Conservation (phyloP, 176 grass and related monocot genomes). For the Oryza australiensis region DNA sequence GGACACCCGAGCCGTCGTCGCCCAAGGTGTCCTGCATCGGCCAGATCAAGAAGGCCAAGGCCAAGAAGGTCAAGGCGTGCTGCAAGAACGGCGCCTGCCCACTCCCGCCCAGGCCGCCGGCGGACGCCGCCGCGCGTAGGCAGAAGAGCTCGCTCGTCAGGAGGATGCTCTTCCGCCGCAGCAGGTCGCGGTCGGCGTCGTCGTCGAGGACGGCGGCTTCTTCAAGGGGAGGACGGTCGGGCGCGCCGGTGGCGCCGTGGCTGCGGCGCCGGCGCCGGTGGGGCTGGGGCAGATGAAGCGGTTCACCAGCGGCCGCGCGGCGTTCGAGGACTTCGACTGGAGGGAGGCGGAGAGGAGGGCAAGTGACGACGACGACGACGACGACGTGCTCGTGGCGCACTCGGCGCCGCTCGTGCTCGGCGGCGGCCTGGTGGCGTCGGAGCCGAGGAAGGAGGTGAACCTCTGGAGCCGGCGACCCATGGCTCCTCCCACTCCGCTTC, state of each 20-base stretch:
- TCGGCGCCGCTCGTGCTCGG: constrained; percentile 77
- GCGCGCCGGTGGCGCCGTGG: background rate
- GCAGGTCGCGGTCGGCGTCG: constrained; percentile 22
- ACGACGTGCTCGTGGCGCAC: constrained; percentile 57
- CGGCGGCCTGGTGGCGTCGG: constrained; percentile 48
- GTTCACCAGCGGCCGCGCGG: constrained; percentile 73
- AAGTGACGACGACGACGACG: constrained; percentile 6
- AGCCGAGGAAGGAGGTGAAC: constrained; percentile 89
- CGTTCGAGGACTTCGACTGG: constrained; percentile 81
- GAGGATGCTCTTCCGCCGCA: constrained; percentile 57
- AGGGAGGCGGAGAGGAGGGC: constrained; percentile 27
- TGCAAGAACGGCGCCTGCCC: constrained; percentile 53
- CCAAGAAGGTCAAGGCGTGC: constrained; percentile 32
- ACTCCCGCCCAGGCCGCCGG: constrained; percentile 9
- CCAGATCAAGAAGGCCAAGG: constrained; percentile 70
- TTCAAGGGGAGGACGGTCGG: background rate
- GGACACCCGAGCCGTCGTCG: constrained; percentile 73
- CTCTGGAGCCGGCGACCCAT: constrained; percentile 88
- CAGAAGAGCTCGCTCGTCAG: constrained; percentile 35
- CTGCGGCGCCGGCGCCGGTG: background rate
- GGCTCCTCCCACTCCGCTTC: constrained; percentile 49
- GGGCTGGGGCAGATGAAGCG: constrained; percentile 79
- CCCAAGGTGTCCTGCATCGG: constrained; percentile 92
- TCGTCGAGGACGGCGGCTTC: background rate
- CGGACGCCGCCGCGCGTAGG: background rate